Evolutionary conservation across 2,329 filamentous ascomycete species (phyloP).

Genomic region (Cladosporium austrohemisphaericum): DNA sequence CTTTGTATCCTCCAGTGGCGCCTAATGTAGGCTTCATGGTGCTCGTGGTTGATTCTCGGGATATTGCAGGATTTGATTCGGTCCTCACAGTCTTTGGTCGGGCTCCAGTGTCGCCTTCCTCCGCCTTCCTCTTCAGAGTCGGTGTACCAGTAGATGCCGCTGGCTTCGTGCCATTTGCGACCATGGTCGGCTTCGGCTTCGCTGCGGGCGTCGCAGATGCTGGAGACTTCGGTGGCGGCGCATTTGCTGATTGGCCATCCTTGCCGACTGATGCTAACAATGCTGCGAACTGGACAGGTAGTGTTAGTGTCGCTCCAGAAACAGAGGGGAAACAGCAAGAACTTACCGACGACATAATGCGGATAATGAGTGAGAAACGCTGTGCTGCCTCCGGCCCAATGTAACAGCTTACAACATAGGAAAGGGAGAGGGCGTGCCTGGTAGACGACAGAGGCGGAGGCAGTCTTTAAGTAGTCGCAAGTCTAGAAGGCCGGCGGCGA

Average conservation of each 20-base stretch:
- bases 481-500: neutral
- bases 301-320: slow-evolving; percentile 34
- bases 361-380: neutral
- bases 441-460: neutral
- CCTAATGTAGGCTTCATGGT: slow-evolving; percentile 13
- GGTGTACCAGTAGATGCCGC: slow-evolving; percentile 24
- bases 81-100: slow-evolving; percentile 32
- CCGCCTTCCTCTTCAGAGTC: slow-evolving; percentile 34
- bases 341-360: slow-evolving; percentile 13
- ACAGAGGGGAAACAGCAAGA: slow-evolving; percentile 34
- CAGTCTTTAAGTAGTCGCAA: neutral
- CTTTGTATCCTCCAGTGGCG: slow-evolving; percentile 13
- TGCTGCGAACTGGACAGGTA: slow-evolving; percentile 23
- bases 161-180: slow-evolving; percentile 20
- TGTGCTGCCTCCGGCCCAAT: slow-evolving; percentile 9
- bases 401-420: slow-evolving; percentile 1
- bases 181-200: slow-evolving; percentile 17
- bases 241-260: slow-evolving; percentile 21
- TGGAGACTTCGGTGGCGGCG: slow-evolving; percentile 3
- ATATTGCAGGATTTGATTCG: slow-evolving; percentile 24
- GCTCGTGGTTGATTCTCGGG: slow-evolving; percentile 22
- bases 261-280: slow-evolving; percentile 30
- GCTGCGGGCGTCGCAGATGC: slow-evolving; percentile 16
- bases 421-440: neutral
- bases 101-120: slow-evolving; percentile 34